Evolutionary conservation across 805 yeast genomes (phyloP), one percentile per base, ranked within the genome.

Genomic region (Nakazawaea wickerhamii): DNA sequence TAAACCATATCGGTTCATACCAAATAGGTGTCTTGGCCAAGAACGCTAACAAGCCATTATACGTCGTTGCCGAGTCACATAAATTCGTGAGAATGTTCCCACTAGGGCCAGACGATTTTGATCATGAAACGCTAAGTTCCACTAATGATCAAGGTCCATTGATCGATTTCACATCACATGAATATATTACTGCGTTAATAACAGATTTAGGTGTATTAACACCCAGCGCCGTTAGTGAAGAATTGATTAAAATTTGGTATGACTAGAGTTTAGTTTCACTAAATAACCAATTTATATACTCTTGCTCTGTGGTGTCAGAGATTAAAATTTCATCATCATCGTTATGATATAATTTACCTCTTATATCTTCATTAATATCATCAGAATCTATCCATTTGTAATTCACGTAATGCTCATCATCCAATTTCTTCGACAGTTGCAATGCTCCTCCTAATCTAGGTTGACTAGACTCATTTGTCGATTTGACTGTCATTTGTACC

Each of bases 181-280:
- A 90, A 53, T 88, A 82, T 56, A 85, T 93, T 41, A 93, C 99
- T 3, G 98, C 98, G 3, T 73, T 93, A 51, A 88, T 93, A 46
- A 91, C 99, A 3, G 99, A 93, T 60, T 70, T 93, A 49, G 99
- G 99, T 14, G 97, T 93, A 1, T 71, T 93, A 51, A 93, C 99
- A 5, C 96, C 99, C 10, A 84, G 95, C 47, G 98, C 98, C 0
- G 99, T 93, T 17, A 84, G 95, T n/a, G 99, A 93, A 61, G 99
- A 93, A 65, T 74, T 93, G 62, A 93, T 93, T 60, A 93, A 93
- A 65, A 88, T 93, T 79, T 93, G 97, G 97, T 90, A 89, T 56
- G 97, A 90, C 62, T 90, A 32, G 13, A 41, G 26, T 17, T 19
- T 44, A 4, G 57, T 55, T 20, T 56, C 58, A 5, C 40, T 45